Conservation (phyloP, 192 early-diverging fungal species). For the Paraglomus occultum region DNA sequence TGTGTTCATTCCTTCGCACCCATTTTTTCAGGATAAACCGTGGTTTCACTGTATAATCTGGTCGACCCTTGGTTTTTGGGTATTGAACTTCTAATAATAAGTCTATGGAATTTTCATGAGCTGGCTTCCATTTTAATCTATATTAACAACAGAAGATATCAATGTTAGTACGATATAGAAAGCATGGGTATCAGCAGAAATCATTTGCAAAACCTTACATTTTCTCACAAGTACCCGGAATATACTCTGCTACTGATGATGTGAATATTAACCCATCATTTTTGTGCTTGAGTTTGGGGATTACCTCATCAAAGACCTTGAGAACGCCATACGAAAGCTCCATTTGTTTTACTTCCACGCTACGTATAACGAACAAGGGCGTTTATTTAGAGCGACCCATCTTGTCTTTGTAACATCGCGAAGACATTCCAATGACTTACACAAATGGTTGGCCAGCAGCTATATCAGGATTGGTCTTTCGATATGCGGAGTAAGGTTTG, state of each 20-base stretch:
- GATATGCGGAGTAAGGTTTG: conserved; percentile 56
- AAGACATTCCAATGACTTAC: conserved; percentile 42
- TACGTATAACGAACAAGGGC: conserved; percentile 21
- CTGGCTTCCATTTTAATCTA: conserved; percentile 88
- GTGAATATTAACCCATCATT: conserved; percentile 80
- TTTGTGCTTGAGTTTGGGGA: conserved; percentile 63
- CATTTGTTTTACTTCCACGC: conserved; percentile 67
- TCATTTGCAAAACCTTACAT: conserved; percentile 45
- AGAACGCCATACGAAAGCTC: conserved; percentile 63
- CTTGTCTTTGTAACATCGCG: conserved; percentile 8
- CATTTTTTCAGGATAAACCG: conserved; percentile 52
- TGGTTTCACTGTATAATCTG: conserved; percentile 35
- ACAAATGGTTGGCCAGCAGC: conserved; percentile 52
- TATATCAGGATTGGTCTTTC: conserved; percentile 38
- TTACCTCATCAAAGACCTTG: conserved; percentile 52
- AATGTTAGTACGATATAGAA: not conserved
- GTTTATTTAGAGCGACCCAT: conserved; percentile 6
- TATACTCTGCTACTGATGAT: conserved; percentile 58
- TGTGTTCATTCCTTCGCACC: conserved; percentile 36
- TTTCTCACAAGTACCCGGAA: conserved; percentile 61
- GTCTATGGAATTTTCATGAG: conserved; percentile 78
- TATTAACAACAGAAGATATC: not conserved
- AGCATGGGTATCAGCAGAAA: not conserved
- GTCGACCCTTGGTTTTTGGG: conserved; percentile 27
- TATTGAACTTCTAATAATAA: conserved; percentile 53